Evolutionary conservation across 2,329 filamentous ascomycete species (phyloP).

Genomic region (Penicillium rolfsii): DNA sequence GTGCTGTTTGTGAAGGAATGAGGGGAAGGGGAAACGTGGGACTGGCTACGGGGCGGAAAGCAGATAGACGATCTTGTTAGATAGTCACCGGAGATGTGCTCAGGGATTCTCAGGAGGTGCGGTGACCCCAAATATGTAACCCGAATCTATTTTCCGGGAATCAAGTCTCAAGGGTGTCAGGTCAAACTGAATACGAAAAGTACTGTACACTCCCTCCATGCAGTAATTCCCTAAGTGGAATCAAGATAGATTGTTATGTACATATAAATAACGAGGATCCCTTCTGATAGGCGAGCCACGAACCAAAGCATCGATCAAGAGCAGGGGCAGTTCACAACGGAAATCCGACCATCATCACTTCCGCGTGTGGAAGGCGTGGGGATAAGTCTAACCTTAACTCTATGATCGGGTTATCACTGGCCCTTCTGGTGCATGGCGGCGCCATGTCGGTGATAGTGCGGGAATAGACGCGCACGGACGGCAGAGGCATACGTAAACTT

Average conservation of each 20-base stretch:
- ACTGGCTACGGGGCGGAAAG: too few relatives aligned
- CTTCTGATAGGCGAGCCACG: not conserved
- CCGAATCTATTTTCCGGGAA: too few relatives aligned
- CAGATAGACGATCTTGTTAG: too few relatives aligned
- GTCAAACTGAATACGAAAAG: too few relatives aligned
- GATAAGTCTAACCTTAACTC: not conserved
- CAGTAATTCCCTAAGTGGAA: not conserved
- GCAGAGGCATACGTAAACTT: not conserved
- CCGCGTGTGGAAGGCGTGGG: conserved; percentile 3
- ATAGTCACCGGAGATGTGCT: too few relatives aligned
- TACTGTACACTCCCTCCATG: too few relatives aligned
- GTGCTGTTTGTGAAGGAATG: too few relatives aligned
- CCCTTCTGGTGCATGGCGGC: not conserved
- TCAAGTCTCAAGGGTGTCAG: too few relatives aligned
- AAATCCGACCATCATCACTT: not conserved
- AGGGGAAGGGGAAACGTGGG: too few relatives aligned
- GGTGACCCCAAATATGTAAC: too few relatives aligned
- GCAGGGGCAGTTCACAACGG: not conserved
- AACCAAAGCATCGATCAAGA: not conserved
- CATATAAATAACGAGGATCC: not conserved
- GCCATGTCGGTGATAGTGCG: not conserved
- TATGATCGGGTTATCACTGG: not conserved
- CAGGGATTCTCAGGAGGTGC: too few relatives aligned
- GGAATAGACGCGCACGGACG: conserved; percentile 23
- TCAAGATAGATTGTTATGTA: too few relatives aligned